Evolutionary conservation across 306 rosid species (phyloP), one percentile per base, ranked within the genome.

Genomic region (Cucumis melo): DNA sequence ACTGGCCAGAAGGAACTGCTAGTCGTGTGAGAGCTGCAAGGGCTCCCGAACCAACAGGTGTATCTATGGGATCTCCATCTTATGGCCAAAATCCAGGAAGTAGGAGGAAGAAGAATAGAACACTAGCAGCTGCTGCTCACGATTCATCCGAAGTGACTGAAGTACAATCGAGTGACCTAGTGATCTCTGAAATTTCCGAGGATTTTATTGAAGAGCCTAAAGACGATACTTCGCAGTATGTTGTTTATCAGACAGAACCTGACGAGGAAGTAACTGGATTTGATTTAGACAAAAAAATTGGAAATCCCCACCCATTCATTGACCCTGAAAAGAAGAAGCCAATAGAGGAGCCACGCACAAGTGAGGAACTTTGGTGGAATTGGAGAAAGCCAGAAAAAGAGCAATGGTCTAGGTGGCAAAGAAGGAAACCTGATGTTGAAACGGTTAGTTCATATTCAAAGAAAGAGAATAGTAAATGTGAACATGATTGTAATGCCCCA

Each of bases 341-440:
- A 36, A 83, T 92, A 67, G 95, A 79, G 81, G 87, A 89, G 38
- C 83, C 88, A 2, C 96, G 87, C 68, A 70, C 93, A 0, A 81
- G 88, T 77, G 97, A 94, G 6, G 99, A 88, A 78, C 78, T 88
- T 44, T 94, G 99, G 99, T 94, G 99, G 99, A 85, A 94, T 84
- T 94, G 99, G 99, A 87, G 83, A 84, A 84, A 92, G 77, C 95
- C 97, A 27, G 97, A 92, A 66, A 88, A 92, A 36, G 97, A 90
- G 55, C 91, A 89, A 73, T 94, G 97, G 97, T 94, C 99, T 73
- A 89, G 99, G 80, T 94, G 99, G 99, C 97, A 94, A 80, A 89
- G 99, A 84, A 94, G 97, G 85, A 81, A 82, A 73, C 97, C 99
- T 4, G 97, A 94, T 81, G 77, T 77, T 86, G 99, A 94, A 84